Evolutionary conservation across 78 protist species (phyloP).

Genomic region (Dictyostelium capitatum): DNA sequence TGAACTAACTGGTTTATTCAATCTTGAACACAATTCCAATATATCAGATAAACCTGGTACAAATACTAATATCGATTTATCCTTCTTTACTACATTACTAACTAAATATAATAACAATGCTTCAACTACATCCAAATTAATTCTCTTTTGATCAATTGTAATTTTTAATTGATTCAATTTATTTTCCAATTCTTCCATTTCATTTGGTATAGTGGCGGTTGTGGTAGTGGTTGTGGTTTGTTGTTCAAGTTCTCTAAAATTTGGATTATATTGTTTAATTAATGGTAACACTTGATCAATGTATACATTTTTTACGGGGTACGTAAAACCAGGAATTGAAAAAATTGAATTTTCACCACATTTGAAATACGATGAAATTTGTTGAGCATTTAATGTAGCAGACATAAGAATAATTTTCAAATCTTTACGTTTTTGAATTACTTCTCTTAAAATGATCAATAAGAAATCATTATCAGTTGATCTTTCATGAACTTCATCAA

Average conservation of each 20-base stretch:
- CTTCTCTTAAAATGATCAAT: slow-evolving; percentile 45
- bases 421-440: slow-evolving; percentile 43
- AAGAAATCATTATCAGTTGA: slow-evolving; percentile 78
- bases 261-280: background rate
- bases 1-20: background rate
- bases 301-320: slow-evolving; percentile 53
- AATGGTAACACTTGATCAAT: slow-evolving; percentile 30
- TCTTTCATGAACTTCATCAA: slow-evolving; percentile 89
- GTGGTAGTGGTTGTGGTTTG: slow-evolving; percentile 42
- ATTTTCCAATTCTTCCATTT: background rate
- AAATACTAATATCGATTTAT: slow-evolving; percentile 89
- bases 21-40: slow-evolving; percentile 22
- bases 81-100: slow-evolving; percentile 25
- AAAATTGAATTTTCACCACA: slow-evolving; percentile 23
- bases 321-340: slow-evolving; percentile 90
- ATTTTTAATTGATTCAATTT: slow-evolving; percentile 14
- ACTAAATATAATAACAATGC: slow-evolving; percentile 37
- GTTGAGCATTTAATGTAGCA: slow-evolving; percentile 92
- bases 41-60: slow-evolving; percentile 95
- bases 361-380: slow-evolving; percentile 87
- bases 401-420: slow-evolving; percentile 89
- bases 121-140: slow-evolving; percentile 56
- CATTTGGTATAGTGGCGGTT: background rate
- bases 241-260: background rate
- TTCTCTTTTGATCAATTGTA: slow-evolving; percentile 50